Percentiles rank a stretch among this genome's conserved stretches.
Conservation (phyloP, 169 alveolate genomes). For the Toxoplasma gondii region DNA sequence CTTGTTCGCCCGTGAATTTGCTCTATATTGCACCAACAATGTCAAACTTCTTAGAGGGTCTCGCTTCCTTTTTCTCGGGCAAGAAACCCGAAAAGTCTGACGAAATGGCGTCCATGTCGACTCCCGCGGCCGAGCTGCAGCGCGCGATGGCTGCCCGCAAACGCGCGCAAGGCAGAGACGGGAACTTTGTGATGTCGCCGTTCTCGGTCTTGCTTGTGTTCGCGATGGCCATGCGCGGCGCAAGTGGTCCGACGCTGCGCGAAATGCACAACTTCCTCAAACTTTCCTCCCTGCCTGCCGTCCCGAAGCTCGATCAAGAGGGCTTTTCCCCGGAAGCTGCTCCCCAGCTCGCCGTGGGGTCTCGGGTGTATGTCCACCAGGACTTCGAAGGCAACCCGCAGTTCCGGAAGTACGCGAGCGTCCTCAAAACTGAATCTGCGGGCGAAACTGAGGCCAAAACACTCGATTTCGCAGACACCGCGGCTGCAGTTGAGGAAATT, state of each 20-base stretch:
- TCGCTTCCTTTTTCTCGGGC: not conserved
- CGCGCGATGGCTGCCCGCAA: not conserved
- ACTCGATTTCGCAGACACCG: not conserved
- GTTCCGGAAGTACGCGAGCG: not conserved
- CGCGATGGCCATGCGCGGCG: slow-evolving; percentile 54
- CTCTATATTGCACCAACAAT: too few relatives aligned
- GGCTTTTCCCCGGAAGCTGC: not conserved
- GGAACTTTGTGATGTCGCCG: slow-evolving; percentile 65
- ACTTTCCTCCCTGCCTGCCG: slow-evolving; percentile 11
- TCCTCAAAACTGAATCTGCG: not conserved
- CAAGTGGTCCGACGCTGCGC: slow-evolving; percentile 41
- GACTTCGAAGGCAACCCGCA: not conserved
- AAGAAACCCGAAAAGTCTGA: not conserved
- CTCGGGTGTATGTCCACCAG: slow-evolving; percentile 47
- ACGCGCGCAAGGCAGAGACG: slow-evolving; percentile 26
- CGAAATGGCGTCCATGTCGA: not conserved
- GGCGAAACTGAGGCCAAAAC: not conserved
- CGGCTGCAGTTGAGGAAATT: slow-evolving; percentile 38
- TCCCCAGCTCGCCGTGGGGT: slow-evolving; percentile 35
- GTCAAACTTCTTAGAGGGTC: not conserved
- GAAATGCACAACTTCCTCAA: slow-evolving; percentile 45
- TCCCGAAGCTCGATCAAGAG: not conserved
- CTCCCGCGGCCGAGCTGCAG: not conserved
- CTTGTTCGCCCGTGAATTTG: too few relatives aligned
- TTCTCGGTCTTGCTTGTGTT: slow-evolving; percentile 52